Evolutionary conservation across 306 rosid species (phyloP).

Genomic region (Vachellia collinsii): DNA sequence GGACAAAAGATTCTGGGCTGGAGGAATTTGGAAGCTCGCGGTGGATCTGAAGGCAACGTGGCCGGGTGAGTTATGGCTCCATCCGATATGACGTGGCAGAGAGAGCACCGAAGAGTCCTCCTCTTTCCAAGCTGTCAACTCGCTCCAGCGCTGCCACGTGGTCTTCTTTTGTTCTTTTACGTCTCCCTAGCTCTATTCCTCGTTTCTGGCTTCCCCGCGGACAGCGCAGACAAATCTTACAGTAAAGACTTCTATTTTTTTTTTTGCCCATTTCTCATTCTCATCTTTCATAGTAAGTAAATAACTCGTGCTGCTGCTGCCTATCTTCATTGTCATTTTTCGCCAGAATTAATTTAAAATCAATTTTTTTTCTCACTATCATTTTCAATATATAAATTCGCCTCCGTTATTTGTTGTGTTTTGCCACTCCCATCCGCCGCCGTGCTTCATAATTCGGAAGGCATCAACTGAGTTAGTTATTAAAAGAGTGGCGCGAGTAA

Average conservation of each 20-base stretch:
- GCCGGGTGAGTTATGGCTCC: neutral
- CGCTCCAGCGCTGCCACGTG: neutral
- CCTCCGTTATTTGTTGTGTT: neutral
- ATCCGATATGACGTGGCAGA: neutral
- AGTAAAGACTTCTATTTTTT: no score
- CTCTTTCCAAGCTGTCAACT: neutral
- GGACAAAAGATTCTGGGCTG: neutral
- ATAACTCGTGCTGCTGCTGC: no score
- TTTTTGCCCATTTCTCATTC: no score
- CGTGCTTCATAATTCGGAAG: neutral
- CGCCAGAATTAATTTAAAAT: no score
- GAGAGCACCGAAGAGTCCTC: neutral
- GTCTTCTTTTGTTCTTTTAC: neutral
- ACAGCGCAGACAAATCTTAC: neutral
- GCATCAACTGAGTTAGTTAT: neutral
- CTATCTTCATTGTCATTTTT: no score
- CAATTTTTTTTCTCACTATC: neutral
- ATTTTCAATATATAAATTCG: neutral
- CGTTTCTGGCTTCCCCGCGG: neutral
- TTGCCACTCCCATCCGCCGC: neutral
- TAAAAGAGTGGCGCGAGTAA: neutral
- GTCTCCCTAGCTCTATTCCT: neutral
- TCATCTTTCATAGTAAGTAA: no score
- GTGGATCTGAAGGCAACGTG: neutral
- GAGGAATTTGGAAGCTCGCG: neutral